Percentiles rank a stretch among this genome's conserved stretches.
phyloP scores from a whole-genome alignment of 2,329 filamentous ascomycete genomes.

The Scedosporium aurantiacum region DNA sequence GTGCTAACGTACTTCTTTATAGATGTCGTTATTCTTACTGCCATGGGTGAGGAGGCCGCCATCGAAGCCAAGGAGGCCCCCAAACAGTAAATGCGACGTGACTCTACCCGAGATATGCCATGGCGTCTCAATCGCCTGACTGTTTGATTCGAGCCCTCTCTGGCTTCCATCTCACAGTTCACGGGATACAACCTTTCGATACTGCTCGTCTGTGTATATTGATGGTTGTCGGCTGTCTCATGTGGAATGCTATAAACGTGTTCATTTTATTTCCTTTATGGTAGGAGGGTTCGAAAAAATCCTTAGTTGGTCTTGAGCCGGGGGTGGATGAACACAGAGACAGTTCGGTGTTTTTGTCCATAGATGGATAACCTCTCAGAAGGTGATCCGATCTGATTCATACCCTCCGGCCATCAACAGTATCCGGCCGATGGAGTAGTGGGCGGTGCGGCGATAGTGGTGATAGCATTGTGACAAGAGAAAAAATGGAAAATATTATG shows the following conservation, averaged over 20 bases:
- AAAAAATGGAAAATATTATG: not conserved
- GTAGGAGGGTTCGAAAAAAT: not conserved
- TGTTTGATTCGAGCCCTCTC: not conserved
- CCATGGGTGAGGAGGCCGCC: conserved; percentile 91
- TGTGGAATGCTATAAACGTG: not conserved
- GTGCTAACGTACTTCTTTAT: conserved; percentile 13
- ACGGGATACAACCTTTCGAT: not conserved
- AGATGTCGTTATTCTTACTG: conserved; percentile 87
- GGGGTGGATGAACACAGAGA: not conserved
- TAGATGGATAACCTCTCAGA: not conserved
- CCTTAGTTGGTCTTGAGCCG: not conserved
- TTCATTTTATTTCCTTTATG: not conserved
- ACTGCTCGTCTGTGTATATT: not conserved
- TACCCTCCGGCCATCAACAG: not conserved
- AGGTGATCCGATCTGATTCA: not conserved
- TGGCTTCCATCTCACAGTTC: not conserved
- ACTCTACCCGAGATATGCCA: not conserved
- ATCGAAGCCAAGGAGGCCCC: conserved; percentile 93
- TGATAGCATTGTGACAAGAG: not conserved
- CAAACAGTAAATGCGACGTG: conserved; percentile 13
- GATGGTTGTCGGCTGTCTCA: not conserved
- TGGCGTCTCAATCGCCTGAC: not conserved
- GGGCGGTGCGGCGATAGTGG: not conserved
- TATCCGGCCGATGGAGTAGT: not conserved
- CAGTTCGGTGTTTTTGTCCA: not conserved